These are phyloP conservation scores for Emergomyces africanus DNA, from an alignment of 2,329 filamentous ascomycete species.

Conservation along the genomic window DNA sequence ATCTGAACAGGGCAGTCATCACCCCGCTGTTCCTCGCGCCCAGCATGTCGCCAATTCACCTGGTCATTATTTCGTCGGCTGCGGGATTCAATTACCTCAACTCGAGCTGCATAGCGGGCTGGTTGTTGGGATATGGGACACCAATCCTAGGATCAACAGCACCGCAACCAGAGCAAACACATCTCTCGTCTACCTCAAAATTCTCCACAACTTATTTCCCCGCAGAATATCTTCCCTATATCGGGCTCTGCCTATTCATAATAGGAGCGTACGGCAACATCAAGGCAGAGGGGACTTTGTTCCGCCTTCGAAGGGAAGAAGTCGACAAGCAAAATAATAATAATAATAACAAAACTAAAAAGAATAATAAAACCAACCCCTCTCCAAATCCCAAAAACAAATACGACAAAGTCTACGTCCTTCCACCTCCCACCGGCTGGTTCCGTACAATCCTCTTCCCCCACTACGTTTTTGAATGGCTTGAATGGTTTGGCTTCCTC, in stretches of 20 bases:
- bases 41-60: slow-evolving; percentile 82
- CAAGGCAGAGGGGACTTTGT: slow-evolving; percentile 78
- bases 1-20: slow-evolving; percentile 75
- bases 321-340: slow-evolving; percentile 31
- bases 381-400: slow-evolving; percentile 29
- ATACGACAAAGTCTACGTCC: slow-evolving; percentile 72
- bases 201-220: slow-evolving; percentile 32
- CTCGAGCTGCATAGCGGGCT: slow-evolving; percentile 62
- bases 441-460: slow-evolving; percentile 78
- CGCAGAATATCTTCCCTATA: slow-evolving; percentile 30
- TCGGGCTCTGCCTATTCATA: slow-evolving; percentile 64
- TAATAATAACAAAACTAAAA: slow-evolving; percentile 27
- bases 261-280: slow-evolving; percentile 69
- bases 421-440: slow-evolving; percentile 66
- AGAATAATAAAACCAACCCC: slow-evolving; percentile 24
- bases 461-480: slow-evolving; percentile 93
- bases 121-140: slow-evolving; percentile 67
- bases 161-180: slow-evolving; percentile 3
- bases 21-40: slow-evolving; percentile 69
- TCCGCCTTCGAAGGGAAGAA: slow-evolving; percentile 68
- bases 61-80: slow-evolving; percentile 51
- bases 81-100: slow-evolving; percentile 69
- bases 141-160: slow-evolving; percentile 11
- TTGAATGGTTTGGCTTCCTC: slow-evolving; percentile 89
- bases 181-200: background rate